Evolutionary conservation across 2,329 filamentous ascomycete genomes (phyloP).

Genomic region (Neofusicoccum ribis): DNA sequence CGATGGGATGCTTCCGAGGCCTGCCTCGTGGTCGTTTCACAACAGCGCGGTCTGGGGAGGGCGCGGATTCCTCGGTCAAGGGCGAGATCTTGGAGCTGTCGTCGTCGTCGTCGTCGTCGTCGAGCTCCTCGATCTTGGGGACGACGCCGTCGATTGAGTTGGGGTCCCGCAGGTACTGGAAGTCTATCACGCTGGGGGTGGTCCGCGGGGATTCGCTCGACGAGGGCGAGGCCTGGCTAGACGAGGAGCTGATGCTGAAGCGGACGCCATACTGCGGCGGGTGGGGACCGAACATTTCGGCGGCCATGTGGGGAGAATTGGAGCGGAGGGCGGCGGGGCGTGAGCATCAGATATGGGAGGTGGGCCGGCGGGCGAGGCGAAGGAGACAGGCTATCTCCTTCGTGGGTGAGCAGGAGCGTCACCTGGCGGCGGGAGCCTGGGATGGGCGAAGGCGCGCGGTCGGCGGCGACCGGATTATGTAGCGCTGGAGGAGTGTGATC

Average conservation of each 20-base stretch:
- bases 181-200: constrained; percentile 29
- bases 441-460: not conserved
- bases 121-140: constrained; percentile 58
- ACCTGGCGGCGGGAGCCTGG: not conserved
- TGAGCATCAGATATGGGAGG: not conserved
- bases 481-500: not conserved
- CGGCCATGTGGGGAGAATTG: constrained; percentile 34
- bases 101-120: constrained; percentile 42
- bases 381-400: not conserved
- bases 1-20: constrained; percentile 76
- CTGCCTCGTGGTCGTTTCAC: constrained; percentile 62
- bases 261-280: constrained; percentile 29
- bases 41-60: constrained; percentile 36
- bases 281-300: constrained; percentile 37
- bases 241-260: constrained; percentile 42
- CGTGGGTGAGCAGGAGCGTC: not conserved
- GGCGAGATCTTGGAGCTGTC: constrained; percentile 39
- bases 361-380: not conserved
- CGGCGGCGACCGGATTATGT: constrained; percentile 10
- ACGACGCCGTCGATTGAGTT: constrained; percentile 39
- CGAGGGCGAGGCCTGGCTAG: constrained; percentile 42
- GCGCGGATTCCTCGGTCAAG: constrained; percentile 32
- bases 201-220: constrained; percentile 42
- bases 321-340: not conserved
- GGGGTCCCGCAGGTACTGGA: constrained; percentile 31